phyloP scores from a whole-genome alignment of 177 flowering plant species.

The Tripterygium wilfordii region DNA sequence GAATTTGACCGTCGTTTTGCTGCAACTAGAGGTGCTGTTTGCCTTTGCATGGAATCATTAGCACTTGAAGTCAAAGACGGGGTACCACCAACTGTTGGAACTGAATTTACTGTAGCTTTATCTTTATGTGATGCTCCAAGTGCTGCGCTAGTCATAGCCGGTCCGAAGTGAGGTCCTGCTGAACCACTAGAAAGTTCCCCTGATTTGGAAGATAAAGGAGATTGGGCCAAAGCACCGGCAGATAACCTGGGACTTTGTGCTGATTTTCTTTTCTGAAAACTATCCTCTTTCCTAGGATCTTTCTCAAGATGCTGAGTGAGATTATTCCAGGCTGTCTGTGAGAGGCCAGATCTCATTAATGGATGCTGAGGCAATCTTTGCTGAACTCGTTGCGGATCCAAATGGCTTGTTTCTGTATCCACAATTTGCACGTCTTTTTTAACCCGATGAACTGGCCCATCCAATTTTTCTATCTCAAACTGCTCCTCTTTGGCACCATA shows the following conservation, averaged over 20 bases:
- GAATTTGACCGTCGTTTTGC: conserved; percentile 78
- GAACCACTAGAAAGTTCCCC: conserved; percentile 90
- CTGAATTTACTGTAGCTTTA: conserved; percentile 45
- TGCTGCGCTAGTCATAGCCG: conserved; percentile 31
- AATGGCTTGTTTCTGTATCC: conserved; percentile 30
- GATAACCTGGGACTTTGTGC: conserved; percentile 86
- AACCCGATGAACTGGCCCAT: too few relatives aligned
- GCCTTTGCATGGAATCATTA: conserved; percentile 77
- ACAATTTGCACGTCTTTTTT: too few relatives aligned
- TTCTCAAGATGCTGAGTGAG: too few relatives aligned
- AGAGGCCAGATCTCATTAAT: conserved; percentile 51
- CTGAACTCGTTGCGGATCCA: conserved; percentile 50
- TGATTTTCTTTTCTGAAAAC: conserved; percentile 58
- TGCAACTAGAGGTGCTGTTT: conserved; percentile 47
- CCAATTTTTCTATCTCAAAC: conserved; percentile 52
- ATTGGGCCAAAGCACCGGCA: conserved; percentile 58
- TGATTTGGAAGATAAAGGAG: conserved; percentile 85
- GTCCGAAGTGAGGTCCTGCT: conserved; percentile 59
- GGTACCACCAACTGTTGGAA: conserved; percentile 47
- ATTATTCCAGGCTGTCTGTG: conserved; percentile 66
- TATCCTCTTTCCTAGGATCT: conserved; percentile 70
- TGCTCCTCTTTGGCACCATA: conserved; percentile 65
- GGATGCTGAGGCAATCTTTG: conserved; percentile 51
- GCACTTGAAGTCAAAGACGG: conserved; percentile 69
- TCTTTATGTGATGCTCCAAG: conserved; percentile 62